Evolutionary conservation across 345 rosid genomes (phyloP), one percentile per base, ranked within the genome.

Genomic region (Gynandropsis gynandra): DNA sequence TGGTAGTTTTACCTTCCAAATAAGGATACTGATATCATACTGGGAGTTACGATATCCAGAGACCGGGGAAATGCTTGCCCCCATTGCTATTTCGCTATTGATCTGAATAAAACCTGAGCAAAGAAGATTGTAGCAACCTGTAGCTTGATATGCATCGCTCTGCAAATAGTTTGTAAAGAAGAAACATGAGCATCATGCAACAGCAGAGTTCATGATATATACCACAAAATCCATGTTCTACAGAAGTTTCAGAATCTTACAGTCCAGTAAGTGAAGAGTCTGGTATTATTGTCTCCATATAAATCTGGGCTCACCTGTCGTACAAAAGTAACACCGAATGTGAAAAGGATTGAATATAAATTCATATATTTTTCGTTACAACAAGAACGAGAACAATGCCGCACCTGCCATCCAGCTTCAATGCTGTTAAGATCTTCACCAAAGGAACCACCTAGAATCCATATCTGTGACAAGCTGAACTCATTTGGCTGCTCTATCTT

Each of bases 401-500:
- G 45, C 32, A 90, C 98, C 89, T 92, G 98, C 98, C 96, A 90
- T 59, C 98, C 98, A 56, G 98, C 98, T 78, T 90, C 98, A 54
- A 90, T 87, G 70, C 98, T 90, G 59, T 87, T 90, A 54, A 90
- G 96, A 80, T 90, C 96, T 76, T 90, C 82, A 62, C 96, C 98
- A 35, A 90, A 90, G 33, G 96, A 84, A 68, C 98, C 96, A 61
- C 98, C 98, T 31, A 90, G 52, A 60, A 90, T 76, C 98, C 98
- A 90, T 8, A 90, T 71, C 80, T 90, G 98, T 33, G 98, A 90
- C 63, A 90, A 72, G 72, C 96, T 87, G 73, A 90, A 90, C 64
- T 90, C 98, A 50, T 90, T 87, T 42, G 79, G 40, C 65, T 82
- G 87, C 54, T 90, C 92, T 54, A 90, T 85, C 72, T 72, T 87